phyloP scores from a whole-genome alignment of 192 early-diverging fungal genomes.

The Gamsiella multidivaricata region DNA sequence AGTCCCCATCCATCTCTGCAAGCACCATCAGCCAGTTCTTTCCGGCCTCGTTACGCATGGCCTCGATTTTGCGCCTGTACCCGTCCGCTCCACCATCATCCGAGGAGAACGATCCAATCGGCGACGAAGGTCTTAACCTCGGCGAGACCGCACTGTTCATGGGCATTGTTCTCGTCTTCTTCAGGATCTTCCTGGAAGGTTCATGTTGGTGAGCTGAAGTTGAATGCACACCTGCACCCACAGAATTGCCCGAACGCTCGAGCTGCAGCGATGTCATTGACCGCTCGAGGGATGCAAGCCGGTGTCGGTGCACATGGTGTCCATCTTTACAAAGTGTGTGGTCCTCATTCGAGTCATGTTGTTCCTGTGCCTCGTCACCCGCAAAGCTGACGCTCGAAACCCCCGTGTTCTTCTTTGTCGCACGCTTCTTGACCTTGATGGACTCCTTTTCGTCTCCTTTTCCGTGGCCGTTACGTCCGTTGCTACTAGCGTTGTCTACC shows the following conservation, averaged over 20 bases:
- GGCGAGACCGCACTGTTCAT: constrained; percentile 23
- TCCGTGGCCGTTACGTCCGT: background rate
- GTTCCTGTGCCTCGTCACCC: background rate
- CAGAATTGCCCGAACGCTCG: constrained; percentile 1
- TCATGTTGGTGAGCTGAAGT: constrained; percentile 15
- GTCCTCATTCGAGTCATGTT: constrained; percentile 13
- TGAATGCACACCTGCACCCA: constrained; percentile 10
- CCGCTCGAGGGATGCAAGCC: constrained; percentile 34
- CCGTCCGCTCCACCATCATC: constrained; percentile 48
- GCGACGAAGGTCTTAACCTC: constrained; percentile 23
- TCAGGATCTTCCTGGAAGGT: constrained; percentile 17
- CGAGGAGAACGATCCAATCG: constrained; percentile 35
- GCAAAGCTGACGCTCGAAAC: constrained; percentile 27
- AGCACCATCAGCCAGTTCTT: constrained; percentile 65
- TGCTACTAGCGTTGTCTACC: background rate
- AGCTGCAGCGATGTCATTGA: constrained; percentile 23
- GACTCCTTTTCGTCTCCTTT: constrained; percentile 15
- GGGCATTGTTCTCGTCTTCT: constrained; percentile 7
- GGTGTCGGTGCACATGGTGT: constrained; percentile 46
- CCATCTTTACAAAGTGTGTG: constrained; percentile 21
- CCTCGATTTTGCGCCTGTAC: constrained; percentile 61
- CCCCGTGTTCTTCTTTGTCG: constrained; percentile 10
- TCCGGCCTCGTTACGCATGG: constrained; percentile 66
- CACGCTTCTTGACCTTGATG: constrained; percentile 16
- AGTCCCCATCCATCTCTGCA: constrained; percentile 60